phyloP scores from a whole-genome alignment of 768 basidiomycete genomes.

The Polyporus arcularius region DNA sequence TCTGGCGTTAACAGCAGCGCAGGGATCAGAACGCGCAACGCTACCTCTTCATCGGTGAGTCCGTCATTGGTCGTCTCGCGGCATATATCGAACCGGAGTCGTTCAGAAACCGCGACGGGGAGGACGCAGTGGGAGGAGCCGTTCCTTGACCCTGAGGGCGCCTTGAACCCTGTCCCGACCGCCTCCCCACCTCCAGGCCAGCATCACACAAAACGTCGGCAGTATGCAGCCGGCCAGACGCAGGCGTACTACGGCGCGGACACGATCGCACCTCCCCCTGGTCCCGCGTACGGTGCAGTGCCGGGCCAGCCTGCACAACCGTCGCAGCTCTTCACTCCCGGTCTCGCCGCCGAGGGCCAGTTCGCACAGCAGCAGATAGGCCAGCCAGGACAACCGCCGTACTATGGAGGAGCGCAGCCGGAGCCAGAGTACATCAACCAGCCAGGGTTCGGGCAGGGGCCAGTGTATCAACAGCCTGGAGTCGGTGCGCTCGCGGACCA shows the following conservation, averaged over 20 bases:
- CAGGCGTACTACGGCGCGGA: slow-evolving; percentile 78
- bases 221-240: slow-evolving; percentile 93
- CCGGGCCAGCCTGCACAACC: slow-evolving; percentile 41
- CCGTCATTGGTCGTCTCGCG: slow-evolving; percentile 2
- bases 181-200: slow-evolving; percentile 43
- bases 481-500: slow-evolving; percentile 76
- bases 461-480: slow-evolving; percentile 38
- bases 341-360: slow-evolving; percentile 68
- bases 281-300: slow-evolving; percentile 46
- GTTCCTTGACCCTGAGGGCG: slow-evolving; percentile 32
- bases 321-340: slow-evolving; percentile 84
- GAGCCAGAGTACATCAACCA: slow-evolving; percentile 48
- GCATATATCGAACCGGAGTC: background rate
- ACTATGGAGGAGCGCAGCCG: slow-evolving; percentile 44
- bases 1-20: slow-evolving; percentile 19
- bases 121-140: slow-evolving; percentile 91
- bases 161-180: slow-evolving; percentile 41
- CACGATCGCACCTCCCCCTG: slow-evolving; percentile 41
- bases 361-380: slow-evolving; percentile 59
- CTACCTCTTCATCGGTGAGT: slow-evolving; percentile 87
- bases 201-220: slow-evolving; percentile 67
- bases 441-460: slow-evolving; percentile 46
- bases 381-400: slow-evolving; percentile 45
- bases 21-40: slow-evolving; percentile 83
- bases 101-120: slow-evolving; percentile 77